These are phyloP conservation scores for Geranium incanum DNA, from an alignment of 441 rosid genomes.

Conservation along the genomic window DNA sequence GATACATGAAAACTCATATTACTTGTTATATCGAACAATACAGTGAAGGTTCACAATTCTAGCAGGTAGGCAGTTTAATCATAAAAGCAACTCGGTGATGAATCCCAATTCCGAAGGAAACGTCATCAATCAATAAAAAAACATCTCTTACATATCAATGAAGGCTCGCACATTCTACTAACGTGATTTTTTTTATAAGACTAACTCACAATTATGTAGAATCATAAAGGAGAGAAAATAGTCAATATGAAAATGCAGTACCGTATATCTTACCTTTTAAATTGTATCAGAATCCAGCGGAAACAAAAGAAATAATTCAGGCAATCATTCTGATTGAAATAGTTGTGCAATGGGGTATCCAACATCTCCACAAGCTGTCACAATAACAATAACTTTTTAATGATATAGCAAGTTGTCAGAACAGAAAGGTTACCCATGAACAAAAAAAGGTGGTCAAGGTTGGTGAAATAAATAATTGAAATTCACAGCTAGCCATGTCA, in stretches of 20 bases:
- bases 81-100: too few relatives aligned
- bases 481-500: neutral
- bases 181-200: too few relatives aligned
- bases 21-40: neutral
- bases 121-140: too few relatives aligned
- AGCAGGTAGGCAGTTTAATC: too few relatives aligned
- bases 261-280: slow-evolving; percentile 54
- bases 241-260: neutral
- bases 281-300: slow-evolving; percentile 95
- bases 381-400: slow-evolving; percentile 18
- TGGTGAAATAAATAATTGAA: neutral
- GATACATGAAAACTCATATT: neutral
- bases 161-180: too few relatives aligned
- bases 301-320: slow-evolving; percentile 98
- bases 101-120: too few relatives aligned
- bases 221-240: neutral
- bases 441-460: neutral
- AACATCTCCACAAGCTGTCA: slow-evolving; percentile 89
- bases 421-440: neutral
- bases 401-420: slow-evolving; percentile 3
- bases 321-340: slow-evolving; percentile 89
- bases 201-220: too few relatives aligned
- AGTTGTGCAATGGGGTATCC: slow-evolving; percentile 77
- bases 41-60: too few relatives aligned
- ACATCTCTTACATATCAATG: too few relatives aligned